These are phyloP conservation scores for Salix suchowensis DNA, from an alignment of 345 rosid genomes.

Conservation along the genomic window DNA sequence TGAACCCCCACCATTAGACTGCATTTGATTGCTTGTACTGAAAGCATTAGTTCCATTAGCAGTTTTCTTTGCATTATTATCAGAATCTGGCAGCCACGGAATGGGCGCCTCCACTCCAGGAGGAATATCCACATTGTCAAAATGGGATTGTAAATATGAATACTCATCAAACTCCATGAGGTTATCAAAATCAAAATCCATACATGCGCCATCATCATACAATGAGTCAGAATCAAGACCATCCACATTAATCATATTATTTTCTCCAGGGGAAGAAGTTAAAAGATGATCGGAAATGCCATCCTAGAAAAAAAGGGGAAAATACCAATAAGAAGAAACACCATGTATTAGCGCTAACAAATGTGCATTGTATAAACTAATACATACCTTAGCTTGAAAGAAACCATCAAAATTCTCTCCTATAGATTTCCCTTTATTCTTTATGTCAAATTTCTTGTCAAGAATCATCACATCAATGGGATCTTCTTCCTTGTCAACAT, in stretches of 20 bases:
- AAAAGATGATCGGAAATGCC: constrained; percentile 1
- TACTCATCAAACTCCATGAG: constrained; percentile 40
- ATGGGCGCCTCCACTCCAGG: constrained; percentile 74
- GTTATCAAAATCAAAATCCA: constrained; percentile 26
- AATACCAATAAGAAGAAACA: neutral
- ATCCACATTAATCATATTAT: constrained; percentile 33
- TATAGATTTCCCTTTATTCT: constrained; percentile 62
- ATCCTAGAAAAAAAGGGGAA: constrained; percentile 5
- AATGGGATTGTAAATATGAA: constrained; percentile 56
- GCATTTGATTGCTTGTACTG: constrained; percentile 2
- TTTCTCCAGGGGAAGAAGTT: constrained; percentile 23
- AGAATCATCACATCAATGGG: constrained; percentile 34
- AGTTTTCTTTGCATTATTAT: constrained; percentile 18
- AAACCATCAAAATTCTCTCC: constrained; percentile 22
- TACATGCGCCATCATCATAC: constrained; percentile 22
- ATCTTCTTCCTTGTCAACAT: constrained; percentile 52
- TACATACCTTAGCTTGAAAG: constrained; percentile 27
- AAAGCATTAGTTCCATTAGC: constrained; percentile 21
- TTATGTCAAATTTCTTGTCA: constrained; percentile 32
- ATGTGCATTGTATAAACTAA: neutral
- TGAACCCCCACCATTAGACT: neutral
- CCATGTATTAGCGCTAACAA: neutral
- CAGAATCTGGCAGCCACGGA: constrained; percentile 50
- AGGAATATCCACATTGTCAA: constrained; percentile 62
- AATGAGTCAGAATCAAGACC: constrained; percentile 24